Base-by-base conservation (phyloP, 2,329 filamentous ascomycete species). In the Parastagonospora nodorum region DNA sequence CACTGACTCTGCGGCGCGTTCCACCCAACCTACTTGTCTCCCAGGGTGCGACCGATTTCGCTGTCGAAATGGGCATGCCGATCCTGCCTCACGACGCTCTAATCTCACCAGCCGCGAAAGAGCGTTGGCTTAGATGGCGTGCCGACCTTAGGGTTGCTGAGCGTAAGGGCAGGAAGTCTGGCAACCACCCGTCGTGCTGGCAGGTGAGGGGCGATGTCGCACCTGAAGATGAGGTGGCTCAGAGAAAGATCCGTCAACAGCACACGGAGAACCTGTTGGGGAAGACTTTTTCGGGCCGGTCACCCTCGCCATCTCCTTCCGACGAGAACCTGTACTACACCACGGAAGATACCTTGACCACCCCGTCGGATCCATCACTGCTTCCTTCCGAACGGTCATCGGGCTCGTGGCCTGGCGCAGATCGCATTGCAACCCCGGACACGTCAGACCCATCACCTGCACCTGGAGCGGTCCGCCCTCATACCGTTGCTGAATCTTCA, bases 1-100 rank as follows among this genome's bases (percentile, higher is more conserved):
- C 89, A 1, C 76, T 97, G n/a, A 90, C 90, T 7, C 82, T 97
- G 43, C 86, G 89, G 47, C 87, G 94, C 48, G 92, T 99, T 4
- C 92, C 95, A 8, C 94, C 94, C 8, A 97, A 97, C 64, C 84
- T 97, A 19, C 82, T 99, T 1, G 89, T 96, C 9, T 90, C 91
- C 30, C 81, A 89, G 60, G 94, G 94, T 9, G 94, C 94, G 12
- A 88, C 84, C 37, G 84, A 88, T n/a, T 99, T 95, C 74, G 94
- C 93, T 0, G 84, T 84, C 53, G 86, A 93, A 51, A 84, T 92
- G 60, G 87, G 89, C 8, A 84, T 97, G 69, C 77, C 83, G 0
- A 79, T 90, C 9, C 80, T 92, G n/a, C 82, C 86, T 5, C 86
- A 91, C 63, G 88, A 94, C 37, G 81, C 80, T 37, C 79, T 99